A percentile compares a stretch with the other conserved stretches of the same genome.
Evolutionary conservation across 306 rosid genomes (phyloP).

Genomic region (Cucumis melo): DNA sequence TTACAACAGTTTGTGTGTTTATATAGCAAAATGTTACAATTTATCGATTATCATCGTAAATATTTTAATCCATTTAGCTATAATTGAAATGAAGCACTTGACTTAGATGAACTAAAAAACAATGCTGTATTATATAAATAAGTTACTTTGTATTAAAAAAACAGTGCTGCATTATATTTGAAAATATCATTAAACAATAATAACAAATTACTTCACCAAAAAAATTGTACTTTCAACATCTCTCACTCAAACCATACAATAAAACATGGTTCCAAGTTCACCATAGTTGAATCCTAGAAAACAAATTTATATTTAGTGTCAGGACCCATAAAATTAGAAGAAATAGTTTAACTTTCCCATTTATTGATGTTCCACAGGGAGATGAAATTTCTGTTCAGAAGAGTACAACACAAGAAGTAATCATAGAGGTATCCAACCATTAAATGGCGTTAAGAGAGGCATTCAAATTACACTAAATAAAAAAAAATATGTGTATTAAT

Average conservation of each 20-base stretch:
- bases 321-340: not conserved
- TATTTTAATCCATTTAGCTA: too few species aligned
- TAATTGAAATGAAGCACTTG: too few species aligned
- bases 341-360: not conserved
- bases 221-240: not conserved
- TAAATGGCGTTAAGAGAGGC: not conserved
- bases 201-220: not conserved
- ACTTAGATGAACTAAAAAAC: too few species aligned
- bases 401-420: not conserved
- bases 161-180: too few species aligned
- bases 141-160: too few species aligned
- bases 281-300: not conserved
- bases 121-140: too few species aligned
- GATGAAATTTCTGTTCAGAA: not conserved
- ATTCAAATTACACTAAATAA: not conserved
- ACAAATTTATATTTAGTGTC: not conserved
- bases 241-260: not conserved
- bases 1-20: too few species aligned
- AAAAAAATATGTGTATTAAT: too few species aligned
- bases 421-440: not conserved
- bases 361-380: conserved; percentile 3
- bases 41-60: too few species aligned
- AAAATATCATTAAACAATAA: too few species aligned
- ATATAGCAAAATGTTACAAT: too few species aligned
- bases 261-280: not conserved